Conservation (phyloP, 2,329 filamentous ascomycete genomes). For the Lasiodiplodia theobromae region DNA sequence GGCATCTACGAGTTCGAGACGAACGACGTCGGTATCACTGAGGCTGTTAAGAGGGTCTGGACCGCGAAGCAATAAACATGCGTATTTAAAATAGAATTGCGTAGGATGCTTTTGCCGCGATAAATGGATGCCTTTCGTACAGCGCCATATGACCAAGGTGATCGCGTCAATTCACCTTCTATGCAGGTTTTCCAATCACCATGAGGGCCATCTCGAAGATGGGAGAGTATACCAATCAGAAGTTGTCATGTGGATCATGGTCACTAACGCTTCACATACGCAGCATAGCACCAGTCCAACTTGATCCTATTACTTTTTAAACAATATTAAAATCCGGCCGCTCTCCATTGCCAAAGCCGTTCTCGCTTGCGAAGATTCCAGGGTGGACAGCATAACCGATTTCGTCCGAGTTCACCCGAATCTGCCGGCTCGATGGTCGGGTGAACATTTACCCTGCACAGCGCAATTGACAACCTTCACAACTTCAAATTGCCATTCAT, state of each 20-base stretch:
- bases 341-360: not conserved
- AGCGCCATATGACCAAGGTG: not conserved
- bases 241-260: not conserved
- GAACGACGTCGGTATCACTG: constrained; percentile 93
- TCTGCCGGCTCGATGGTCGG: not conserved
- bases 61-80: constrained; percentile 60
- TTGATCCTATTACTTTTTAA: not conserved
- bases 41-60: constrained; percentile 89
- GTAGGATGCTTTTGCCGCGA: constrained; percentile 7
- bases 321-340: not conserved
- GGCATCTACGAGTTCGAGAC: constrained; percentile 99
- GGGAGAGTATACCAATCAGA: not conserved
- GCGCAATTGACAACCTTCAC: not conserved
- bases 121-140: constrained; percentile 20
- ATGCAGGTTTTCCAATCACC: not conserved
- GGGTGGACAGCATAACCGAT: not conserved
- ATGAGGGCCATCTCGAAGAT: not conserved
- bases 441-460: constrained; percentile 3
- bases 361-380: not conserved
- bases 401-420: constrained; percentile 7
- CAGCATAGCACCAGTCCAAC: not conserved
- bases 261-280: not conserved
- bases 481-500: not conserved
- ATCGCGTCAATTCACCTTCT: not conserved
- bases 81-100: constrained; percentile 4